These are phyloP conservation scores for Physcomitrium patens DNA, from an alignment of 225 moss, liverwort and hornwort species.

Conservation along the genomic window DNA sequence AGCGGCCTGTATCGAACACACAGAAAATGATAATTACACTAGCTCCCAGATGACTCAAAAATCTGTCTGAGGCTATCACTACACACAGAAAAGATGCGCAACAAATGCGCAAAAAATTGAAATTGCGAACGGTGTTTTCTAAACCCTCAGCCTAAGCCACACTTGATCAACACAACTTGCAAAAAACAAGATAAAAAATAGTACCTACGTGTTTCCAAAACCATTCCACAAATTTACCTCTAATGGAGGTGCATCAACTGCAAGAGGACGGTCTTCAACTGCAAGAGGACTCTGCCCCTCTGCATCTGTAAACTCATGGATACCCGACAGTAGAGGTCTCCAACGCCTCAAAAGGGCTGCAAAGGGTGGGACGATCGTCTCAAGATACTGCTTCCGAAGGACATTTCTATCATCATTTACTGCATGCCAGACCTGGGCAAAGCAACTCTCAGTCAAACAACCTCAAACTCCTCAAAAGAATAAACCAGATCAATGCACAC, in stretches of 20 bases:
- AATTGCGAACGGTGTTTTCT: too few relatives aligned
- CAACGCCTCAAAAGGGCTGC: conserved; percentile 93
- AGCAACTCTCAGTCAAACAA: conserved; percentile 31
- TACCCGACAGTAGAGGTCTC: conserved; percentile 94
- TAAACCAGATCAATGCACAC: conserved; percentile 12
- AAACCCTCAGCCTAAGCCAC: too few relatives aligned
- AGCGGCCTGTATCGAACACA: conserved; percentile 66
- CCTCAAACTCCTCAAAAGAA: conserved; percentile 7
- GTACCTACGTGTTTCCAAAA: too few relatives aligned
- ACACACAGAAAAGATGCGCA: conserved; percentile 1
- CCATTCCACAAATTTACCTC: conserved; percentile 52
- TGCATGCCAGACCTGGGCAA: conserved; percentile 89
- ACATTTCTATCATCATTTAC: conserved; percentile 73
- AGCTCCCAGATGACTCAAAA: conserved; percentile 11
- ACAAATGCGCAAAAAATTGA: too few relatives aligned
- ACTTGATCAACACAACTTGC: too few relatives aligned
- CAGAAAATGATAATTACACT: conserved; percentile 20
- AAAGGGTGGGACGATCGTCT: conserved; percentile 88
- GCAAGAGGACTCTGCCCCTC: conserved; percentile 98
- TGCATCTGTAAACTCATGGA: conserved; percentile 93
- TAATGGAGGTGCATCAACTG: conserved; percentile 81
- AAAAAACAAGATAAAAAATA: too few relatives aligned
- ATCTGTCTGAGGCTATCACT: background rate
- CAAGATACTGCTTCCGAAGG: conserved; percentile 78
- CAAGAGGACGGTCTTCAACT: conserved; percentile 97